phyloP scores from a whole-genome alignment of 345 rosid genomes.

The Mallotus nudiflorus region DNA sequence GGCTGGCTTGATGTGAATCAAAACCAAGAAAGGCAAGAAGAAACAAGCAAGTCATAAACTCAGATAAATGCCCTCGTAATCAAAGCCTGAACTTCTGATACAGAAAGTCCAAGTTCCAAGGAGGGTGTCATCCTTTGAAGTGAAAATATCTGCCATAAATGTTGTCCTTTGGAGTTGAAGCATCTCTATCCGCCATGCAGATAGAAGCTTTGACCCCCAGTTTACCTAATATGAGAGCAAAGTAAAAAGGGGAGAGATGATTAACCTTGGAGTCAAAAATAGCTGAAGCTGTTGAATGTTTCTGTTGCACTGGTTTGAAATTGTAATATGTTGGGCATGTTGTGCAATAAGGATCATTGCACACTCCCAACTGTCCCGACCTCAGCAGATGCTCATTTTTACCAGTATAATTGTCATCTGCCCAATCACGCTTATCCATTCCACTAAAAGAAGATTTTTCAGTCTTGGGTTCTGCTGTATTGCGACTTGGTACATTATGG shows the following conservation, averaged over 20 bases:
- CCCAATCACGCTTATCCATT: slow-evolving; percentile 41
- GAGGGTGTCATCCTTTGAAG: too few relatives aligned
- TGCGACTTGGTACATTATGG: slow-evolving; percentile 24
- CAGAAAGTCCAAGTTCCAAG: too few relatives aligned
- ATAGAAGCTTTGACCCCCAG: background rate
- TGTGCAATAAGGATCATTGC: slow-evolving; percentile 91
- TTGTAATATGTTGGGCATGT: slow-evolving; percentile 75
- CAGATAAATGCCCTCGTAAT: background rate
- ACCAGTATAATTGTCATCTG: slow-evolving; percentile 36
- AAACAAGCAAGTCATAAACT: background rate
- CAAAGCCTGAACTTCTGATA: too few relatives aligned
- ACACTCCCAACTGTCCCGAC: slow-evolving; percentile 88
- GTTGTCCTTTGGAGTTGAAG: background rate
- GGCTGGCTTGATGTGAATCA: background rate
- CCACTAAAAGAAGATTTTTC: slow-evolving; percentile 40
- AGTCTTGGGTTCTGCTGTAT: slow-evolving; percentile 31
- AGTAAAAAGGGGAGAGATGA: background rate
- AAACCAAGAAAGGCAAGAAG: background rate
- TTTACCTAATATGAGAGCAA: background rate
- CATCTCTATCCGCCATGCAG: background rate
- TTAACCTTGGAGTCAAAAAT: slow-evolving; percentile 56
- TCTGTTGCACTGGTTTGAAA: slow-evolving; percentile 38
- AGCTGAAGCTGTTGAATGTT: slow-evolving; percentile 40
- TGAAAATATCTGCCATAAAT: background rate
- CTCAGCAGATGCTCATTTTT: slow-evolving; percentile 70